Base-by-base conservation (phyloP, 495 filamentous ascomycete genomes). In the Jackrogersella minutella region DNA sequence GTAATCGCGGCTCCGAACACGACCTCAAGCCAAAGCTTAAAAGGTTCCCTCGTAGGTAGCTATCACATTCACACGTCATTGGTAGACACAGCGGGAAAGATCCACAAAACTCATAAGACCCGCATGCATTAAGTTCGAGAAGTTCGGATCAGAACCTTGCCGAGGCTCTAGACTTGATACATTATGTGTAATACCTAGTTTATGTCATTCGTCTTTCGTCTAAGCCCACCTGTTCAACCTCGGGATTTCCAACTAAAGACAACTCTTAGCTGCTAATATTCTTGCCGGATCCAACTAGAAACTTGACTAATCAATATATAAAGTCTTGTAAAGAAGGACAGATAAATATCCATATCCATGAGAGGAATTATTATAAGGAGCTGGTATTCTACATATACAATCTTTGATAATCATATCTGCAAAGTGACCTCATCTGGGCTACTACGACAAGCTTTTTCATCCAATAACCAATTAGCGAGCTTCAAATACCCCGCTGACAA, bases 21-120 rank as follows among this genome's bases (percentile, higher is more conserved):
- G 31, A 61, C n/a, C n/a, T n/a, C n/a, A n/a, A 50, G 50, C 30
- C 66, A 59, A 64, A 60, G 66, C 59, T 69, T 17, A n/a, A n/a
- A n/a, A n/a, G n/a, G n/a, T n/a, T n/a, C n/a, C n/a, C n/a, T n/a
- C n/a, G n/a, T n/a, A n/a, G 10, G 9, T 22, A 28, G 30, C 24
- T 49, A n/a, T 10, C 4, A 16, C 22, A 24, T 40, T 41, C 8
- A 5, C 22, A 52, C 43, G 52, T 64, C 52, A 64, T 57, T 64
- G 61, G 61, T 19, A 30, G 37, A 31, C 4, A 17, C 5, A 17
- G 10, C 41, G 21, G 41, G 5, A n/a, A 26, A 26, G 8, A 2
- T 26, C 44, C 9, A 13, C 16, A 13, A 51, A 22, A 9, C 33
- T 4, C 36, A 40, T 40, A 33, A 46, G 14, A 19, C 33, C 31